Base-by-base conservation (phyloP, 2,329 filamentous ascomycete species). In the Exserohilum rostratum region DNA sequence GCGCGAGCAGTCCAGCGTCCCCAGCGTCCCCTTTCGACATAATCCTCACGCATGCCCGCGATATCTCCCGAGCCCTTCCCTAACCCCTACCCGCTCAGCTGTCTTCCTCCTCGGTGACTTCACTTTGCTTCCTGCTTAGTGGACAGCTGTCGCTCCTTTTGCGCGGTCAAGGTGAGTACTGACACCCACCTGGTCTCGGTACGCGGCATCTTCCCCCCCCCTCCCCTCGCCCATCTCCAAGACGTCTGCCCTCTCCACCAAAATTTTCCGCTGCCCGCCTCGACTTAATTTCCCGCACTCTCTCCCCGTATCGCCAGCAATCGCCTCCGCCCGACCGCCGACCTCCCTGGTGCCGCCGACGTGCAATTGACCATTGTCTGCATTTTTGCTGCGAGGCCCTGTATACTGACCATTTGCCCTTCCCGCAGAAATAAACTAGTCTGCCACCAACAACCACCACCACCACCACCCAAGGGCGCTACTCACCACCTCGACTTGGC, bases 81-180 rank as follows among this genome's bases (percentile, higher is more conserved):
- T 57, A 50, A 54, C 55, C 56, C 53, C 56, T 53, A 44, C 57
- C 50, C 50, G 58, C 58, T 60, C 60, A 59, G 55, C 56, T 57
- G 58, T 65, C 62, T 67, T 67, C 58, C 53, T n/a, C 53, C 65
- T 58, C 55, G 54, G 60, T 66, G 59, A 52, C 61, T 69, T 65
- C 64, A 49, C 61, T 63, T 59, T 65, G 66, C 61, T 50, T 52
- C 40, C 50, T 55, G 64, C 67, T 62, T 60, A 50, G 65, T 67
- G 62, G 58, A 65, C 62, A 61, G 55, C 65, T 62, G 68, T 67
- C 72, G 62, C 61, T 75, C 70, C 69, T 73, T 75, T 55, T 53
- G 60, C 57, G 53, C 55, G 30, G 44, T 54, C 9, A 49, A 46
- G 47, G 35, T 49, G 48, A 50, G 48, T 52, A 34, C 42, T 6